A percentile compares a stretch with the other conserved stretches of the same genome.
Conservation (phyloP, 1,139 yeast species). For the Suhomyces maxii region DNA sequence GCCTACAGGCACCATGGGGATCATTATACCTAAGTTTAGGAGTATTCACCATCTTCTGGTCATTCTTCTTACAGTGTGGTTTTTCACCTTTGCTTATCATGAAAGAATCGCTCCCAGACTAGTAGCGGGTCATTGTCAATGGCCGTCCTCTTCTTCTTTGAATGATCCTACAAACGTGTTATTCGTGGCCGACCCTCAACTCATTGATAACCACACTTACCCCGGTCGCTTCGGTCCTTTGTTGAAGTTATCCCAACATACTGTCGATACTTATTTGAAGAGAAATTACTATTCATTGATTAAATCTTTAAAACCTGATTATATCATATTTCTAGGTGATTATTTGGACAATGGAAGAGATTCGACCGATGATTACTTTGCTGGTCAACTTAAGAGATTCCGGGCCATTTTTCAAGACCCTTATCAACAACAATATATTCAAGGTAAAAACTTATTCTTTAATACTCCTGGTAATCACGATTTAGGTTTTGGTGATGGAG, state of each 20-base stretch:
- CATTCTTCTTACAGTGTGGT: constrained; percentile 25
- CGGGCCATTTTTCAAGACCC: constrained; percentile 32
- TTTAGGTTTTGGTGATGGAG: constrained; percentile 54
- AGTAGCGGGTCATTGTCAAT: constrained; percentile 32
- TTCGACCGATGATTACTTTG: constrained; percentile 40
- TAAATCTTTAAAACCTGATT: constrained; percentile 40
- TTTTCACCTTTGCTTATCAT: constrained; percentile 30
- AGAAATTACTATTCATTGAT: constrained; percentile 46
- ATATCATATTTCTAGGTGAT: constrained; percentile 54
- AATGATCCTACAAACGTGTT: constrained; percentile 23
- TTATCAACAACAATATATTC: constrained; percentile 16
- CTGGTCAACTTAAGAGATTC: constrained; percentile 39
- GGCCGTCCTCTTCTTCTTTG: constrained; percentile 23
- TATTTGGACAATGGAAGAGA: constrained; percentile 55
- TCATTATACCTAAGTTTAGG: constrained; percentile 22
- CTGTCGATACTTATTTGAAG: constrained; percentile 50
- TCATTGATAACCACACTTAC: constrained; percentile 49
- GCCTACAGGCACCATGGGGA: neutral
- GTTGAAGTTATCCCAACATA: constrained; percentile 44
- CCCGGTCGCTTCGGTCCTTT: constrained; percentile 44
- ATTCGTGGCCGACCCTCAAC: constrained; percentile 49
- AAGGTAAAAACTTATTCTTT: constrained; percentile 28
- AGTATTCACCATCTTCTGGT: constrained; percentile 28
- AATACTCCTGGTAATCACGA: constrained; percentile 60
- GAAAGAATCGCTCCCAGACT: constrained; percentile 34